phyloP scores from a whole-genome alignment of 2,329 filamentous ascomycete genomes.

The Cyphellophora attinorum region DNA sequence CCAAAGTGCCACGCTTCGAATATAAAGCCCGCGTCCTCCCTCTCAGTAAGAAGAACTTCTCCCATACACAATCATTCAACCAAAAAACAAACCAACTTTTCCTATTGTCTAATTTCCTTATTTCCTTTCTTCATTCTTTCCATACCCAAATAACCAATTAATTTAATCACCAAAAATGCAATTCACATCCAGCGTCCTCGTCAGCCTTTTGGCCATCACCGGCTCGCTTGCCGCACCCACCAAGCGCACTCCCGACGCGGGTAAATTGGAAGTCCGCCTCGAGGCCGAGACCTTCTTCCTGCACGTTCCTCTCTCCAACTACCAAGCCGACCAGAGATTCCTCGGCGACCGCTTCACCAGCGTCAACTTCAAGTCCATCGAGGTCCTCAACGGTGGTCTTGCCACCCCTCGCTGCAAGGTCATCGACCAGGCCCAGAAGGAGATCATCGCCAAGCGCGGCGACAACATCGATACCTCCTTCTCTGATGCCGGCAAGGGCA shows the following conservation, averaged over 20 bases:
- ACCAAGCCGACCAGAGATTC: no score
- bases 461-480: constrained; percentile 16
- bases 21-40: no score
- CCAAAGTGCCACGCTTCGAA: no score
- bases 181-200: no score
- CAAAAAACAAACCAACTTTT: no score
- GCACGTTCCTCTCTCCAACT: no score
- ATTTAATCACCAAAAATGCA: constrained; percentile 36
- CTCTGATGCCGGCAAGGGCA: constrained; percentile 12
- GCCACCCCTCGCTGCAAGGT: constrained; percentile 14
- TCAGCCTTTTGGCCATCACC: constrained; percentile 46
- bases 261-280: no score
- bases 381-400: constrained; percentile 8
- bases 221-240: constrained; percentile 17
- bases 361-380: constrained; percentile 9
- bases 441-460: constrained; percentile 10
- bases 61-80: no score
- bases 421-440: constrained; percentile 10
- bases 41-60: no score
- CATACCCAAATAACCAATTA: constrained; percentile 1
- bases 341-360: constrained; percentile 11
- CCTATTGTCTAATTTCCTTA: no score
- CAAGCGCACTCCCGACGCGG: constrained; percentile 12
- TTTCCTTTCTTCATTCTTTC: background rate
- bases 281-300: no score